Percentiles rank a stretch among this genome's conserved stretches.
These are phyloP conservation scores for Centrapalus pauciflorus DNA, from an alignment of 129 eudicot species.

Conservation along the genomic window DNA sequence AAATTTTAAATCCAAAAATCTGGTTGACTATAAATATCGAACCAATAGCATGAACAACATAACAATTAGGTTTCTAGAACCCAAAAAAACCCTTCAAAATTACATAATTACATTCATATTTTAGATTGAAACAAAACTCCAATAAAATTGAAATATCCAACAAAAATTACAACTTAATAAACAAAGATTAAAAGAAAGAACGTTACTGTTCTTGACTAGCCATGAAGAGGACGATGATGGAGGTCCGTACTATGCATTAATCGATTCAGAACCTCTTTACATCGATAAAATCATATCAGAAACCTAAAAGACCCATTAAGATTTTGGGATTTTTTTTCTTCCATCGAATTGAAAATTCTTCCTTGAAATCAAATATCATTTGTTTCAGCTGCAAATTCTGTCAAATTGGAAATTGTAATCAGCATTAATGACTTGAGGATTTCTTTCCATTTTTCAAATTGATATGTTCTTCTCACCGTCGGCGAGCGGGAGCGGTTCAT, in stretches of 20 bases:
- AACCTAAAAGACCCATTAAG: neutral
- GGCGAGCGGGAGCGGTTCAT: neutral
- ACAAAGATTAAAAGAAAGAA: neutral
- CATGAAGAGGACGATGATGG: slow-evolving; percentile 20
- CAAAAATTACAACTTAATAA: neutral
- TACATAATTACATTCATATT: neutral
- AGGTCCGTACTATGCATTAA: neutral
- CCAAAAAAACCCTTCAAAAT: neutral
- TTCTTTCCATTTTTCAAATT: neutral
- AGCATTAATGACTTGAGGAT: neutral
- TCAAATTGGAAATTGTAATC: neutral
- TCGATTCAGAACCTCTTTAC: neutral
- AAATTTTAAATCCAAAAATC: neutral
- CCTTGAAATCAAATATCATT: neutral
- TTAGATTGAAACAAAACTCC: neutral
- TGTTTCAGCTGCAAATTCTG: neutral
- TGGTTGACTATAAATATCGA: neutral
- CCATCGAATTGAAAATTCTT: neutral
- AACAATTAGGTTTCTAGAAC: neutral
- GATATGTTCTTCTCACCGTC: neutral
- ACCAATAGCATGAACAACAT: neutral
- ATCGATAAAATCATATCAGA: neutral
- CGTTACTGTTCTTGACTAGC: slow-evolving; percentile 21
- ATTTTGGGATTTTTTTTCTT: neutral
- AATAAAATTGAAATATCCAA: neutral